These are phyloP conservation scores for Quillaja saponaria DNA, from an alignment of 306 rosid species.

Conservation along the genomic window DNA sequence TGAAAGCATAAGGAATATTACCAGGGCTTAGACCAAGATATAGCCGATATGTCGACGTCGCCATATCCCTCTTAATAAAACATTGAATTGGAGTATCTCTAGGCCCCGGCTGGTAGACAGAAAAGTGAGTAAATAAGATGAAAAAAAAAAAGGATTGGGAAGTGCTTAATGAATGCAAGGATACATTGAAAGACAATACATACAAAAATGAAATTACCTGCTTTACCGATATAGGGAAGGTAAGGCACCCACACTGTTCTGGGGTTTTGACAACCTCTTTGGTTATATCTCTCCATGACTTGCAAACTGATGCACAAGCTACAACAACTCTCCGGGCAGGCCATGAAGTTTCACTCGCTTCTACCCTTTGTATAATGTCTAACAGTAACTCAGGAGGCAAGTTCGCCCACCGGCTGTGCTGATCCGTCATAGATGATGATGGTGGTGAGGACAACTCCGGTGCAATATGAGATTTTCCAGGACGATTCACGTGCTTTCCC, in stretches of 20 bases:
- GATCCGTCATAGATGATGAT: constrained; percentile 18
- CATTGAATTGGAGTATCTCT: constrained; percentile 84
- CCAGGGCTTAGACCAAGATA: constrained; percentile 95
- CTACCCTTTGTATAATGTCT: constrained; percentile 85
- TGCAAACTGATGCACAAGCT: constrained; percentile 89
- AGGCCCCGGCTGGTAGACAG: constrained; percentile 71
- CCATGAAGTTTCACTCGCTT: constrained; percentile 74
- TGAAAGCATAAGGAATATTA: constrained; percentile 40
- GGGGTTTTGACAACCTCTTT: constrained; percentile 77
- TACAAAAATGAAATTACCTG: constrained; percentile 51
- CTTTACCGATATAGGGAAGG: constrained; percentile 87
- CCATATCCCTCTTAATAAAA: constrained; percentile 83
- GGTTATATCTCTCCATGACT: constrained; percentile 76
- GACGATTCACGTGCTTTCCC: constrained; percentile 46
- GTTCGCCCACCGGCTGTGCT: constrained; percentile 69
- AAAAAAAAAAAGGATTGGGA: constrained; percentile 9
- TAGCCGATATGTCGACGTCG: constrained; percentile 66
- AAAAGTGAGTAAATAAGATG: not conserved
- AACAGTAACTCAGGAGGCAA: constrained; percentile 80
- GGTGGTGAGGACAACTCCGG: constrained; percentile 47
- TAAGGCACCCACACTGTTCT: constrained; percentile 74
- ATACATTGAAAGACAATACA: not conserved
- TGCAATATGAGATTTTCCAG: constrained; percentile 74
- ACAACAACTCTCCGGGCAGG: constrained; percentile 76
- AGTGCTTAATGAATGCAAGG: not conserved